Base-by-base conservation (phyloP, 305 asterid genomes). In the Fraxinus greggii region DNA sequence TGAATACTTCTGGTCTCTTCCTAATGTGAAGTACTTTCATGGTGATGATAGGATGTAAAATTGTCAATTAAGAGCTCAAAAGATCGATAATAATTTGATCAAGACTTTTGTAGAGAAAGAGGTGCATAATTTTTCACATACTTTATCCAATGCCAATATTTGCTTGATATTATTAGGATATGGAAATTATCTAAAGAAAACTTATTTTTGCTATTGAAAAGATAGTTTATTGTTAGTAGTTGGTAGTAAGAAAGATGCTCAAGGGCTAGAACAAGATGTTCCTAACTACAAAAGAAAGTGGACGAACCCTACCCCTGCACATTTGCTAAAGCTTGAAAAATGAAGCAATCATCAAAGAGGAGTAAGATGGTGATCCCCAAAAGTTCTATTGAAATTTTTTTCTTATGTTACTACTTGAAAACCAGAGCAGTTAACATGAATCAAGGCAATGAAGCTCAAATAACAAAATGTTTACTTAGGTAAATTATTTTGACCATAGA, bases 341-440 rank as follows among this genome's bases (percentile, higher is more conserved):
- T 59, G 72, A 79, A 78, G 59, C 77, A 61, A 78, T 36, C 54
- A 40, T 79, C 76, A 59, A 56, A 35, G 13, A 83, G 5, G 42
- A 74, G 19, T 28, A 28, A 83, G 65, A 19, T 19, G 15, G 31
- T 15, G 31, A 7, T 21, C 72, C 15, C 15, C 1, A 8, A 61
- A 61, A 59, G 31, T 6, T 21, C 15, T 24, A 15, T 0, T 23
- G 33, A 26, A 23, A 1, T 7, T 23, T 21, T 56, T 21, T 61
- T 6, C 31, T 61, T 21, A 0, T 42, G 48, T 15, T 38, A 69
- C 75, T 31, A 54, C 72, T 61, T 10, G 26, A 61, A 56, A 56
- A 59, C 70, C 21, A 61, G n/a, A 74, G 31, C 59, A 72, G 29
- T 48, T 5, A 4, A 12, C 19, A 28, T 56, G 29, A 33, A 67